Evolutionary conservation across 441 rosid genomes (phyloP).

Genomic region (Cnidoscolus chayamansa): DNA sequence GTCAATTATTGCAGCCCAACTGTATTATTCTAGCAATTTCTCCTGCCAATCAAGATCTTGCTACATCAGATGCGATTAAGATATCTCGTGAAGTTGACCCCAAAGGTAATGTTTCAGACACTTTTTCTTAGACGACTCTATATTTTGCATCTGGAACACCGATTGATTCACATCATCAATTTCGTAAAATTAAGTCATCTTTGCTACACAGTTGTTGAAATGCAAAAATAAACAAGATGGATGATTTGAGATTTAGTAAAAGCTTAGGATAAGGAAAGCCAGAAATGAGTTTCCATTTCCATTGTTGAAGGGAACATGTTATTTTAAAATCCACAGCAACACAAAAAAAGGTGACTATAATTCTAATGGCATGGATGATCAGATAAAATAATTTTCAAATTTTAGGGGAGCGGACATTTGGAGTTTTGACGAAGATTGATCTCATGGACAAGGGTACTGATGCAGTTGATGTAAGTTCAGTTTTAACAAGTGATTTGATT

Average conservation of each 20-base stretch:
- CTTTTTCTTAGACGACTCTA: neutral
- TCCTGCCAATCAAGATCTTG: conserved; percentile 98
- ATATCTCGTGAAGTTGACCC: conserved; percentile 94
- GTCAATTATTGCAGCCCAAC: conserved; percentile 63
- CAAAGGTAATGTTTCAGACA: conserved; percentile 45
- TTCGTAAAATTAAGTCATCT: neutral
- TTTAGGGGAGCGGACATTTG: conserved; percentile 44
- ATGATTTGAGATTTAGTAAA: neutral
- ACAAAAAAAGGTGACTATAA: neutral
- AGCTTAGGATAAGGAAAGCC: neutral
- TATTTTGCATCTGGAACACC: neutral
- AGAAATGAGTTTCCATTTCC: neutral
- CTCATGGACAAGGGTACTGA: conserved; percentile 96
- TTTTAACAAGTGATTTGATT: conserved; percentile 1
- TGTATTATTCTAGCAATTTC: conserved; percentile 86
- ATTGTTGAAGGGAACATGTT: neutral
- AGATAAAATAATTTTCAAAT: too few species aligned
- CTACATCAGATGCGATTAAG: conserved; percentile 91
- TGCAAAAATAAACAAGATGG: neutral
- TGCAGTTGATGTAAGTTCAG: conserved; percentile 81
- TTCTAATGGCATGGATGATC: neutral
- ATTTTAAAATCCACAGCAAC: neutral
- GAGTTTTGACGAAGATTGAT: conserved; percentile 89
- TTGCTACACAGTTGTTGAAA: neutral
- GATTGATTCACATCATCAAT: neutral